Base-by-base conservation (phyloP, 495 filamentous ascomycete genomes). In the Lichenothelia convexa region DNA sequence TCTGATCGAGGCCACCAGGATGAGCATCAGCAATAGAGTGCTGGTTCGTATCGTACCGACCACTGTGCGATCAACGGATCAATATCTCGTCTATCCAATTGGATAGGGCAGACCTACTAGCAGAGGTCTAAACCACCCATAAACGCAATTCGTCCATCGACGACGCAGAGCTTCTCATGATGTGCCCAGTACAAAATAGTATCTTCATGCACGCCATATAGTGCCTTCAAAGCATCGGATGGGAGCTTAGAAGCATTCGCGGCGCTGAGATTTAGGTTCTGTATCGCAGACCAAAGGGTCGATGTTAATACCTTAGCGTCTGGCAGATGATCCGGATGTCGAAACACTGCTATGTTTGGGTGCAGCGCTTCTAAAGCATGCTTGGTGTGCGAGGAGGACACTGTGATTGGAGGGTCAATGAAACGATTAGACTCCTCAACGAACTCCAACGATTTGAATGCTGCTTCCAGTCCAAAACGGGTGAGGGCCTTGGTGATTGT, bases 121-220 rank as follows among this genome's bases (percentile, higher is more conserved):
- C 72, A 77, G 32, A 76, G 53, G 42, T 82, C 77, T 2, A 82
- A 57, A 19, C 77, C 77, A 17, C 87, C 87, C 87, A 93, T 95
- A 51, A 95, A 95, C 15, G 80, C 86, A 44, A 73, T 67, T 7
- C 63, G 59, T 1, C 78, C 72, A 53, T 95, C 87, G 22, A 95
- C 58, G 7, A 93, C 45, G 43, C 78, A 87, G 5, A 95, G 64
- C 58, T 95, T 95, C 55, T 95, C 87, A 42, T 93, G 87, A 44
- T 95, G 87, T 0, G 87, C 85, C 85, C 85, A 95, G 55, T 83
- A 95, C 3, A 95, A 56, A 15, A 93, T 78, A 4, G 79, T 70
- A 37, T 78, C 84, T 20, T 85, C 80, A 32, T 73, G 68, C 36
- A 70, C 68, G 31, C 87, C 87, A 47, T 93, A 95, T 2, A 95